Evolutionary conservation across 164 flowering plant species (phyloP), one percentile per base, ranked within the genome.

Genomic region (Hamamelis virginiana): DNA sequence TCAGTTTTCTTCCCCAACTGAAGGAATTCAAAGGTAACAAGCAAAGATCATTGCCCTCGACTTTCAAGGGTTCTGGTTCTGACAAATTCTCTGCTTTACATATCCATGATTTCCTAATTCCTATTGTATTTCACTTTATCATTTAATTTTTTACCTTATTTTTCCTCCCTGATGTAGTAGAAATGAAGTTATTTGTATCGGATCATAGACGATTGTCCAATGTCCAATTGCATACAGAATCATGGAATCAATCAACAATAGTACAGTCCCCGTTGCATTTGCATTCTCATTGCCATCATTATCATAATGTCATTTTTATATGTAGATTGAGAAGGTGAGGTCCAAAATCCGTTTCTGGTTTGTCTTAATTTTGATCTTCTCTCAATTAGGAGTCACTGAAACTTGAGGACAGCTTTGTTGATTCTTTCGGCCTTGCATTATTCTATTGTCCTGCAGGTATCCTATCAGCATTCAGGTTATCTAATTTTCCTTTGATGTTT

Each of bases 71-170:
- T 55, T 52, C 28, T 22, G n/a, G 53, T 53, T 53, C 45, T 61
- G 74, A 62, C 74, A 65, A 61, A 58, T 25, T 70, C 57, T 50
- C 64, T 21, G 71, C 67, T 61, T 75, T 55, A 28, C 62, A 66
- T 69, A 26, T 47, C 57, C 33, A 22, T 65, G 59, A 22, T 22
- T 55, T 15, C 15, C 16, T n/a, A 22, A 9, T 55, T 15, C 15
- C 16, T n/a, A 51, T 9, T 47, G 58, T 62, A 73, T 43, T 25
- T 60, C 14, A 48, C 53, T n/a, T 6, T 63, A 48, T 15, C 16
- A 9, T 45, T 22, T 43, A 21, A 62, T 1, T 26, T 15, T 16
- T 3, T 43, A 25, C 5, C 3, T n/a, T 1, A 4, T 55, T 55
- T 9, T 15, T 21, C 0, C 26, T 21, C 28, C 59, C 13, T 14